These are phyloP conservation scores for Fusarium sp. DNA, from an alignment of 2,329 filamentous ascomycete genomes.

Conservation along the genomic window DNA sequence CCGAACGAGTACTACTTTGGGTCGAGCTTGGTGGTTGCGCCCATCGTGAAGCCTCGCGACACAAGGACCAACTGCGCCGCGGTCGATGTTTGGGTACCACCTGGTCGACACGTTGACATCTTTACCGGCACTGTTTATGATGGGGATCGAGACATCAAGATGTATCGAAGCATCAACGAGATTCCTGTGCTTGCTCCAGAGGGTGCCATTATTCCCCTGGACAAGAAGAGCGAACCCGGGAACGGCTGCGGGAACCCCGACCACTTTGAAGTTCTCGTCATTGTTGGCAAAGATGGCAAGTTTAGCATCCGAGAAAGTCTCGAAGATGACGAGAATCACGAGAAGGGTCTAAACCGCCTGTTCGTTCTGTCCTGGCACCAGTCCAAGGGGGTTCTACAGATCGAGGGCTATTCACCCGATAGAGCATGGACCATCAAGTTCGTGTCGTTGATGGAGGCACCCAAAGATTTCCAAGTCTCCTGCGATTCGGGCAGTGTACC, in stretches of 20 bases:
- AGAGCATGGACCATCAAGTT: slow-evolving; percentile 38
- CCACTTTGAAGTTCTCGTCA: slow-evolving; percentile 61
- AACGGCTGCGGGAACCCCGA: slow-evolving; percentile 63
- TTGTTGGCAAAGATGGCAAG: slow-evolving; percentile 59
- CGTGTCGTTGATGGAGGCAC: slow-evolving; percentile 27
- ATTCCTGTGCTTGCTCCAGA: slow-evolving; percentile 67
- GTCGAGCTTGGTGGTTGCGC: slow-evolving; percentile 65
- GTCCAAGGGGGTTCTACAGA: too few species aligned
- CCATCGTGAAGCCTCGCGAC: slow-evolving; percentile 65
- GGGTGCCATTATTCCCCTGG: slow-evolving; percentile 70
- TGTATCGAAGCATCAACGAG: slow-evolving; percentile 62
- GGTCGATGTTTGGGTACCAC: slow-evolving; percentile 68
- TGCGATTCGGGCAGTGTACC: too few species aligned
- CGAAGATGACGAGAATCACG: background rate
- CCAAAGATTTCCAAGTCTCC: too few species aligned
- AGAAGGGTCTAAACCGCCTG: too few species aligned
- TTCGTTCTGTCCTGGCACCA: too few species aligned
- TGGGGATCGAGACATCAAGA: slow-evolving; percentile 62
- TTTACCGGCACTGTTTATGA: slow-evolving; percentile 70
- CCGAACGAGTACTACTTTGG: slow-evolving; percentile 72
- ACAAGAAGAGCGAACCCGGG: slow-evolving; percentile 53
- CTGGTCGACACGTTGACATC: slow-evolving; percentile 66
- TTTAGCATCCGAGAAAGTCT: slow-evolving; percentile 63
- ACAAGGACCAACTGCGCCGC: slow-evolving; percentile 58
- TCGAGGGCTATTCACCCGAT: too few species aligned